Evolutionary conservation across 805 yeast genomes (phyloP), one percentile per base, ranked within the genome.

Genomic region (Kodamaea nitidulidarum): DNA sequence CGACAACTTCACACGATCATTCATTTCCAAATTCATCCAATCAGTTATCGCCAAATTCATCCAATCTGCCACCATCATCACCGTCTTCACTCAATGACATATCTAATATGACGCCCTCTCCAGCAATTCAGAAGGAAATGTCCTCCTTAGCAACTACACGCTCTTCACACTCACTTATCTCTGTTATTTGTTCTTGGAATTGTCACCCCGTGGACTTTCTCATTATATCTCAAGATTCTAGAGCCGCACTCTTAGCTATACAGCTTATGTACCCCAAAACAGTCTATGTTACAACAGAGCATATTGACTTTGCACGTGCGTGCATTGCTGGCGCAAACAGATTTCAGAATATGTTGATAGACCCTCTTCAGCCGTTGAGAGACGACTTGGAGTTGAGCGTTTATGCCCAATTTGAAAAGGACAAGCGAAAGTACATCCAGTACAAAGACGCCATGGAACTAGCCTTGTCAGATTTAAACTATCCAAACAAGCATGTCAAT

Each of bases 321-420:
- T 36, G 35, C 30, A 21, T 36, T 8, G 15, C 11, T 6, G 15
- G 12, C 12, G 25, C 31, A n/a, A 20, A 38, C 22, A n/a, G 22
- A 11, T 39, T 26, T 20, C 18, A 28, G 12, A 34, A 41, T 18
- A 20, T 41, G 15, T 35, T 62, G 8, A 59, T 64, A 5, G 60
- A 56, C 3, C 97, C 97, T 0, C 63, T 90, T 21, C 84, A 84
- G 54, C 97, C 98, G 0, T 66, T 83, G 38, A 55, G 67, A 2
- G 70, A 71, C 29, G 65, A 80, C 45, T 61, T 90, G 32, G 75
- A 77, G 14, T 69, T 77, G 43, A 64, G 66, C 12, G 76, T 83
- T 0, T 90, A 90, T 54, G 70, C 72, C 15, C 70, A 73, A 3
- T 88, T 90, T 56, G 95, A 87, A 56, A 64, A 68, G 33, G 97